Percentiles rank a stretch among this genome's conserved stretches.
Evolutionary conservation across 2,329 filamentous ascomycete genomes (phyloP).

Genomic region (Colletotrichum siamense): DNA sequence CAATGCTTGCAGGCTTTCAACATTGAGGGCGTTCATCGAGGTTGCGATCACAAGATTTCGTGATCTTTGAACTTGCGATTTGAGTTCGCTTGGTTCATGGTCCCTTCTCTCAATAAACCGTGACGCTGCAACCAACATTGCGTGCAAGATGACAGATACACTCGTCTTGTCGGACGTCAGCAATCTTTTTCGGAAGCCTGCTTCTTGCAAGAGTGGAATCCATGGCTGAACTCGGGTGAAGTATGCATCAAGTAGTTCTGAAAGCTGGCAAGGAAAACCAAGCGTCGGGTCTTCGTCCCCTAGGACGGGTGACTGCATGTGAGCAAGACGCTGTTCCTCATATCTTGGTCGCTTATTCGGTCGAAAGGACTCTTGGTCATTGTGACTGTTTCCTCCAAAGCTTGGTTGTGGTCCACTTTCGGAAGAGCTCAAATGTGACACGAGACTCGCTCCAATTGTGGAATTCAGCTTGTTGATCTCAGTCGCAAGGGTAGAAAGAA

Average conservation of each 20-base stretch:
- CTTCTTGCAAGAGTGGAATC: neutral
- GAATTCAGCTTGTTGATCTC: neutral
- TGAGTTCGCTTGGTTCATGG: too few species aligned
- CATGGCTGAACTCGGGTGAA: neutral
- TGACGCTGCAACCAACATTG: too few species aligned
- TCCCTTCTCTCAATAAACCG: too few species aligned
- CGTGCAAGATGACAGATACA: too few species aligned
- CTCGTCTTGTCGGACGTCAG: too few species aligned
- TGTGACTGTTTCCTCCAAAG: neutral
- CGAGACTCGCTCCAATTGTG: neutral
- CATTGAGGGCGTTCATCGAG: too few species aligned
- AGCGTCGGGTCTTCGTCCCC: neutral
- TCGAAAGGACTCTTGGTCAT: neutral
- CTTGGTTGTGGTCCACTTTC: neutral
- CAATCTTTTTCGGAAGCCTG: too few species aligned
- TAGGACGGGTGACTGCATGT: neutral
- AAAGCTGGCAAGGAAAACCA: neutral
- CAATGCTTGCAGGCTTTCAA: too few species aligned
- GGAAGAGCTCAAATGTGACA: neutral
- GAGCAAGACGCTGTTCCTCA: neutral
- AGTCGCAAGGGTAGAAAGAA: neutral
- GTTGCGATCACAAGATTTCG: too few species aligned
- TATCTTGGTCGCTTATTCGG: neutral
- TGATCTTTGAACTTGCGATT: too few species aligned
- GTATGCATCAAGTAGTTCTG: neutral